Conservation (phyloP, 1,284 basidiomycete species). For the Fomitopsis palustris region DNA sequence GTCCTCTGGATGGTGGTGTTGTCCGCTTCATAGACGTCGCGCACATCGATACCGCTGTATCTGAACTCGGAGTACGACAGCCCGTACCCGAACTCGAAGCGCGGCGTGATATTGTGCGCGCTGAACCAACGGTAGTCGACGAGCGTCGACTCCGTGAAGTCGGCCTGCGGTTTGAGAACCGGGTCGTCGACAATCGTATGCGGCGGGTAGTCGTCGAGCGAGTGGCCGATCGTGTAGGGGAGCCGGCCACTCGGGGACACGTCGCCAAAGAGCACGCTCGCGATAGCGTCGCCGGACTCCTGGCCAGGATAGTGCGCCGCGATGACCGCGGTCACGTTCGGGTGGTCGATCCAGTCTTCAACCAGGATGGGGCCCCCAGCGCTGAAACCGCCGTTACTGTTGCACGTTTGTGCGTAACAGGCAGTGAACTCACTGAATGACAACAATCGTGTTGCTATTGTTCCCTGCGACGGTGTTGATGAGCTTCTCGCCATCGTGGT, state of each 20-base stretch:
- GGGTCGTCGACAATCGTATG: background rate
- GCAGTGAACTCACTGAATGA: slow-evolving; percentile 36
- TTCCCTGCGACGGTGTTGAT: slow-evolving; percentile 28
- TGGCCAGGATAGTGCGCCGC: slow-evolving; percentile 35
- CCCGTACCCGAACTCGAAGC: slow-evolving; percentile 40
- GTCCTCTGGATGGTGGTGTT: slow-evolving; percentile 10
- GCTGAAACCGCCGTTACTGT: background rate
- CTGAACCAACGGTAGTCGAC: background rate
- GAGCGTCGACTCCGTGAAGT: slow-evolving; percentile 1
- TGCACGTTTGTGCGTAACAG: background rate
- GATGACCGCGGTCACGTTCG: slow-evolving; percentile 31
- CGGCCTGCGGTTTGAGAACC: background rate
- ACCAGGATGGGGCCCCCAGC: slow-evolving; percentile 44
- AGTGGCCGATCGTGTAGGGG: slow-evolving; percentile 77
- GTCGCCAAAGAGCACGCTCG: slow-evolving; percentile 42
- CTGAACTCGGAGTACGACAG: slow-evolving; percentile 40
- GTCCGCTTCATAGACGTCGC: background rate
- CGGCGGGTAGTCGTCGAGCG: slow-evolving; percentile 54
- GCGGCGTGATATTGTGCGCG: slow-evolving; percentile 27
- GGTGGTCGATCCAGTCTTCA: slow-evolving; percentile 45
- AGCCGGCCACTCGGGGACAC: slow-evolving; percentile 59
- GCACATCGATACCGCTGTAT: slow-evolving; percentile 24
- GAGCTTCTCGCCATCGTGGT: slow-evolving; percentile 57
- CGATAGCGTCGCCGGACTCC: slow-evolving; percentile 51
- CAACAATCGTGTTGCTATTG: slow-evolving; percentile 51